A percentile compares a stretch with the other conserved stretches of the same genome.
These are phyloP conservation scores for Gracilaria domingensis DNA, from an alignment of 23 red algal species.

Conservation along the genomic window DNA sequence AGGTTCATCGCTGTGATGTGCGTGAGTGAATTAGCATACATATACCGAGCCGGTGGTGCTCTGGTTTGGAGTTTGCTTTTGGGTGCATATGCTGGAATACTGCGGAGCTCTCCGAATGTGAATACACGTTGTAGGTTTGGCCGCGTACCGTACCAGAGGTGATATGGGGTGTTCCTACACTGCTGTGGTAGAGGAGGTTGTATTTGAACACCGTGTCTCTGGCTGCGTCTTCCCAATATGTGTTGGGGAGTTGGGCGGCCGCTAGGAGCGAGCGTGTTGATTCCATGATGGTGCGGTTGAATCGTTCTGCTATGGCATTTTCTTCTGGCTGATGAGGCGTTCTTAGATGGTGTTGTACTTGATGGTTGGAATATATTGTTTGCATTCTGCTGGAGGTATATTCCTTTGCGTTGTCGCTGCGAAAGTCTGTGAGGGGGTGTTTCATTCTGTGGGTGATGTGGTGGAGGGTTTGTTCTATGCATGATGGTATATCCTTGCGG, in stretches of 20 bases:
- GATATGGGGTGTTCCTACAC: background rate
- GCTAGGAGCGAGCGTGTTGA: background rate
- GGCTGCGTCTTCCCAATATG: too few species aligned
- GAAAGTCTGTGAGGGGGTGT: background rate
- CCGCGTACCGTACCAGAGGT: background rate
- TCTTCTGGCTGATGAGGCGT: conserved; percentile 26
- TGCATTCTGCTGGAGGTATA: background rate
- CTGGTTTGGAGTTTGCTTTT: conserved; percentile 17
- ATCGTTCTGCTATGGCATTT: conserved; percentile 28
- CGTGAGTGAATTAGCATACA: background rate
- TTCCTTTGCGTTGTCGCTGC: conserved; percentile 43
- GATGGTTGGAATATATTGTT: background rate
- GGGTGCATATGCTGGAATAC: background rate
- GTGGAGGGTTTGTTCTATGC: background rate
- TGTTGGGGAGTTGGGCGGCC: background rate
- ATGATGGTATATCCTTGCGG: background rate
- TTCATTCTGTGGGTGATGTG: too few species aligned
- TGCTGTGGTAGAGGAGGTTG: background rate
- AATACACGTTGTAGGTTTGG: background rate
- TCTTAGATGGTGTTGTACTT: background rate
- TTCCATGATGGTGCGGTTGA: conserved; percentile 18
- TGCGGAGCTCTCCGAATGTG: background rate
- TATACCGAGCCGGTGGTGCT: background rate
- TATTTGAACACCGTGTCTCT: background rate
- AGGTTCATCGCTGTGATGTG: background rate